These are phyloP conservation scores for Trichophyton simii DNA, from an alignment of 2,329 filamentous ascomycete species.

Conservation along the genomic window DNA sequence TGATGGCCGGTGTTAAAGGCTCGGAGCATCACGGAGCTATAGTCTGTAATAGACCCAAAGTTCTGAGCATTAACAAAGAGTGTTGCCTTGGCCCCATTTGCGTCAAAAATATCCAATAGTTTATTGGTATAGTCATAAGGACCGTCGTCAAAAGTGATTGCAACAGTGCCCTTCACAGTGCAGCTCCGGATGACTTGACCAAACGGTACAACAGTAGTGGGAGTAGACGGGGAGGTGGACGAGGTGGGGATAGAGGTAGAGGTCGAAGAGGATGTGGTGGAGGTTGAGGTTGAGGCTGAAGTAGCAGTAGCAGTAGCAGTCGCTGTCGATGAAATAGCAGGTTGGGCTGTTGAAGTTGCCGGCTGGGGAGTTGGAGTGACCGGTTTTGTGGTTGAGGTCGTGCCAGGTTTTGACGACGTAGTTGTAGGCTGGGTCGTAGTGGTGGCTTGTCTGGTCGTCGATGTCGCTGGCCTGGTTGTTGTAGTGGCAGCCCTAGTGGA, in stretches of 20 bases:
- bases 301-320: neutral
- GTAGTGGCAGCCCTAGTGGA: neutral
- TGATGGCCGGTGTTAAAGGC: constrained; percentile 33
- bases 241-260: neutral
- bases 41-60: constrained; percentile 8
- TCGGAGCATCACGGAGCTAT: constrained; percentile 21
- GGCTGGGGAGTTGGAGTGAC: neutral
- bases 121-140: constrained; percentile 59
- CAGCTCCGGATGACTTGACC: constrained; percentile 13
- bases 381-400: neutral
- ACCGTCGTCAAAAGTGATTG: constrained; percentile 76
- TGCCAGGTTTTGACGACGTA: neutral
- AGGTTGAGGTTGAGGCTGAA: neutral
- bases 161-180: constrained; percentile 49
- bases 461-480: neutral
- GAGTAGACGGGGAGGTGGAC: neutral
- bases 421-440: neutral
- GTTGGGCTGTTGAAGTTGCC: neutral
- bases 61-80: constrained; percentile 68
- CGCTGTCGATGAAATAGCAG: neutral
- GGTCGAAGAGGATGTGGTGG: neutral
- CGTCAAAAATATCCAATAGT: constrained; percentile 54
- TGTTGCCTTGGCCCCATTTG: constrained; percentile 58
- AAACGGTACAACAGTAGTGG: neutral
- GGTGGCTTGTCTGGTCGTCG: neutral